A percentile compares a stretch with the other conserved stretches of the same genome.
phyloP scores from a whole-genome alignment of 495 filamentous ascomycete genomes.

The Aspergillus homomorphus region DNA sequence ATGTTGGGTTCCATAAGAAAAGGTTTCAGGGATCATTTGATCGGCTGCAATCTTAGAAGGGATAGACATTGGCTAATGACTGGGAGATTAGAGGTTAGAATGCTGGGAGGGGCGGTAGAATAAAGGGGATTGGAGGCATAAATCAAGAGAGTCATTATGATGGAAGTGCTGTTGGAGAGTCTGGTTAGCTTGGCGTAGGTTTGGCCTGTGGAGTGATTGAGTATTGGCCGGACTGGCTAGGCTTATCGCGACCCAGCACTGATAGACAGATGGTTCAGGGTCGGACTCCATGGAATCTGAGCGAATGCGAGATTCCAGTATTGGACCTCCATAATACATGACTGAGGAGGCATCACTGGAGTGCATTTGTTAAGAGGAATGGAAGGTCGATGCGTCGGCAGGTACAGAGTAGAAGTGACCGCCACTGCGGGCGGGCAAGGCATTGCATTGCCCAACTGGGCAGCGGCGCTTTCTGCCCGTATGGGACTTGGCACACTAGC shows the following conservation, averaged over 20 bases:
- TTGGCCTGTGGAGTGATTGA: neutral
- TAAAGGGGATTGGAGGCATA: neutral
- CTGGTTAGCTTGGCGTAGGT: neutral
- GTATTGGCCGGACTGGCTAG: too few species aligned
- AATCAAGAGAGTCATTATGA: neutral
- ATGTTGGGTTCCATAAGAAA: slow-evolving; percentile 31
- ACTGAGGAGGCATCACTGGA: too few species aligned
- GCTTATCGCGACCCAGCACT: neutral
- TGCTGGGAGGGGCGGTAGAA: neutral
- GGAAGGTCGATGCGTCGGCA: too few species aligned
- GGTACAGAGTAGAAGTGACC: too few species aligned
- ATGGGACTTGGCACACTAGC: slow-evolving; percentile 30
- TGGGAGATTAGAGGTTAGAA: neutral
- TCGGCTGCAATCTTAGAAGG: slow-evolving; percentile 1
- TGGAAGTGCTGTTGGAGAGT: neutral
- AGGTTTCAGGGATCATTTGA: slow-evolving; percentile 22
- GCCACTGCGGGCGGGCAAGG: too few species aligned
- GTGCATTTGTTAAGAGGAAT: too few species aligned
- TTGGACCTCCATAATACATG: too few species aligned
- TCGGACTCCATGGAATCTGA: too few species aligned
- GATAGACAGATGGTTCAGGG: too few species aligned
- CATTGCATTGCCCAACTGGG: neutral
- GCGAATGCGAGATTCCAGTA: too few species aligned
- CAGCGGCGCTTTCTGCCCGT: neutral
- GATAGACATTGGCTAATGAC: too few species aligned